Base-by-base conservation (phyloP, 768 basidiomycete genomes). In the Lactarius sp. region DNA sequence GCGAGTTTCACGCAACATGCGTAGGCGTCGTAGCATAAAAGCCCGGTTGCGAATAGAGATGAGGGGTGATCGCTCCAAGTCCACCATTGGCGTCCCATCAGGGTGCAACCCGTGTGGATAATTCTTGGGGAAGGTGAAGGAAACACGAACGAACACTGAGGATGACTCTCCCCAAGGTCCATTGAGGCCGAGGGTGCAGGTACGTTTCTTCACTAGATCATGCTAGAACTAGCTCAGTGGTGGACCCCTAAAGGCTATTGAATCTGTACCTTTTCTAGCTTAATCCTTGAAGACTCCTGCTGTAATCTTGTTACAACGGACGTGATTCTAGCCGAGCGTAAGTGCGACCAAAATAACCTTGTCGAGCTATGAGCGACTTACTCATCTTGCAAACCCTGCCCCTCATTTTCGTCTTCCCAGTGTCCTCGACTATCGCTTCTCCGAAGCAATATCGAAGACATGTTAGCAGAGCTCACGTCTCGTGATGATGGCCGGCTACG, bases 81-180 rank as follows among this genome's bases (percentile, higher is more conserved):
- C 92, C 51, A 98, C 83, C 10, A 79, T 78, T 0, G 92, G 90
- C 0, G 81, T 85, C 20, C 87, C 83, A 10, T 82, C 78, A 0
- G 92, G 90, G 69, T 85, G 77, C 1, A 67, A 67, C 0, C 80
- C 79, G 6, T 84, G 79, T 0, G 91, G 89, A 71, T 98, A 98
- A 49, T 83, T 83, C 27, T 84, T 80, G 0, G 96, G 94, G 70
- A 98, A 98, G 1, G 84, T 86, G 76, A 97, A 95, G 1, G 90
- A 88, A 33, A 96, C 83, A 0, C 95, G 86, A 62, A 94, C 85
- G 75, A 92, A 94, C 7, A 89, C 88, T 20, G 86, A 88, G 12
- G 86, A 87, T 0, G 81, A 83, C 60, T 88, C 88, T n/a, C 90
- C 92, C 94, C 94, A 95, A 2, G 93, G 94, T 2, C 92, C 92